Base-by-base conservation (phyloP, 176 grass and related monocot species). In the Musa beccarii region DNA sequence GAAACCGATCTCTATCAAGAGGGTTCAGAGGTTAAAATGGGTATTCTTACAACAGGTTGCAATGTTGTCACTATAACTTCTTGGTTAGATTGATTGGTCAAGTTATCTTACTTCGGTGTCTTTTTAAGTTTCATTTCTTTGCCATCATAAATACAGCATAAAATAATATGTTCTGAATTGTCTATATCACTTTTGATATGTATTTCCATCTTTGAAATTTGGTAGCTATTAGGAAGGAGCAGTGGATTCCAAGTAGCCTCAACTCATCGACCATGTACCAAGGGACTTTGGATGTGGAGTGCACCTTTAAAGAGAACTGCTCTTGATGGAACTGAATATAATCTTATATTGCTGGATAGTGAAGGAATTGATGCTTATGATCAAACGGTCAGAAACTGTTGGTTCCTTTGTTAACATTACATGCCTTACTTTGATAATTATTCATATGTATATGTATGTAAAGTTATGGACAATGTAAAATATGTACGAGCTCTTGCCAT, bases 241-340 rank as follows among this genome's bases (percentile, higher is more conserved):
- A 87, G 77, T 1, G 90, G 90, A 79, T 93, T 93, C 81, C 87
- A 93, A 81, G 84, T 93, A 71, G 79, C 87, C 74, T 85, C 87
- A 69, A 93, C 90, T 78, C 90, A 93, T 80, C 74, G 76, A 71
- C 90, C 90, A 66, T 93, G 90, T 78, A 93, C 90, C 9, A 93
- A 93, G 79, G 91, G 91, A 64, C 85, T 93, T 87, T 93, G 85
- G 91, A 93, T 93, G 85, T 93, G 87, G 87, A 93, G 87, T 83
- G 80, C 85, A 19, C 91, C 91, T 61, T 79, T 93, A 81, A 89
- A 85, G 73, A 76, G 78, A 86, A 90, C 75, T 19, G 82, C 87
- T 66, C 87, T 89, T 81, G 87, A 93, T 61, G 91, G 91, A 72
- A 93, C 85, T 76, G 87, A 93, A 68, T 93, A 93, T 55, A 87